These are phyloP conservation scores for Odontarrhena argentea DNA, from an alignment of 345 rosid species.

Conservation along the genomic window DNA sequence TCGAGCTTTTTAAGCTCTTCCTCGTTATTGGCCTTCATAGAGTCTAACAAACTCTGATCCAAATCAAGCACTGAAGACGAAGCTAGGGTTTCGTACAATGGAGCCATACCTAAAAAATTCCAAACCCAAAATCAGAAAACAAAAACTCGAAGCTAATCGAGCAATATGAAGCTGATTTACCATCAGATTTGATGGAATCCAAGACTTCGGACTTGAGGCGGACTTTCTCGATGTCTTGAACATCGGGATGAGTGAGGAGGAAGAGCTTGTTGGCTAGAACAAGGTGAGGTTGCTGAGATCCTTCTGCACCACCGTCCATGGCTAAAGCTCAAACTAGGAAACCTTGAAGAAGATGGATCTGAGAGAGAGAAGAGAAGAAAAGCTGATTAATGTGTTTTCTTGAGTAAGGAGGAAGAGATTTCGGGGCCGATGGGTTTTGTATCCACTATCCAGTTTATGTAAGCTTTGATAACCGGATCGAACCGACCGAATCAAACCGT, in stretches of 20 bases:
- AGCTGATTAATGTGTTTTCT: slow-evolving; percentile 29
- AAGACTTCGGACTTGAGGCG: slow-evolving; percentile 85
- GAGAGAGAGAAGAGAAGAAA: slow-evolving; percentile 22
- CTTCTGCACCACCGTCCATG: slow-evolving; percentile 82
- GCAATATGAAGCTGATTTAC: slow-evolving; percentile 36
- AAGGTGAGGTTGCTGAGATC: slow-evolving; percentile 83
- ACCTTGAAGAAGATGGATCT: slow-evolving; percentile 29
- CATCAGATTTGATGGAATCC: slow-evolving; percentile 64
- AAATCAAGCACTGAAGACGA: slow-evolving; percentile 63
- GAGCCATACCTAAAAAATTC: slow-evolving; percentile 67
- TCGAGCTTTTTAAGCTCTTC: slow-evolving; percentile 89
- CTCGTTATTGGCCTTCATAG: slow-evolving; percentile 65
- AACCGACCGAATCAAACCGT: too few species aligned
- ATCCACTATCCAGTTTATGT: too few species aligned
- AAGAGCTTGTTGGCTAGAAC: slow-evolving; percentile 80
- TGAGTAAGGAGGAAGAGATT: slow-evolving; percentile 48
- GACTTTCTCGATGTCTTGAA: slow-evolving; percentile 89
- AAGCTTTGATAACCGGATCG: too few species aligned
- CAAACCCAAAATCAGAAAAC: slow-evolving; percentile 17
- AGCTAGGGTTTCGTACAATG: slow-evolving; percentile 80
- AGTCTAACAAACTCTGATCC: slow-evolving; percentile 68
- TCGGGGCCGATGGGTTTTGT: background rate
- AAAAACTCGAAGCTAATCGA: slow-evolving; percentile 1
- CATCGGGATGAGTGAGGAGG: slow-evolving; percentile 77
- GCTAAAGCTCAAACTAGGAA: slow-evolving; percentile 25